phyloP scores from a whole-genome alignment of 305 asterid species.

The Striga hermonthica region DNA sequence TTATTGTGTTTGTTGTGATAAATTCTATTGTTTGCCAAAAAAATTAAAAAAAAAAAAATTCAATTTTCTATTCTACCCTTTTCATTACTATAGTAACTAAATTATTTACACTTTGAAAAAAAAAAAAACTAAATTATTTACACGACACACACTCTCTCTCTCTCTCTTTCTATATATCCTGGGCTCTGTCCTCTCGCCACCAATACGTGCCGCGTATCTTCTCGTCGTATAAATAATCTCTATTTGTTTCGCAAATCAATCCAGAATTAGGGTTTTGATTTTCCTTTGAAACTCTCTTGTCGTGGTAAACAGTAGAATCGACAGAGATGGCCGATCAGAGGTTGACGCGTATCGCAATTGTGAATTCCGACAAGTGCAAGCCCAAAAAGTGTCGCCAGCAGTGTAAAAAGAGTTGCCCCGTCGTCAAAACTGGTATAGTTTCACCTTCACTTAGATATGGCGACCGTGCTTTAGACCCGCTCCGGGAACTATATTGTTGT shows the following conservation, averaged over 20 bases:
- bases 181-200: too few species aligned
- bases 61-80: too few species aligned
- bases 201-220: too few species aligned
- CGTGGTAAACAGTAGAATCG: background rate
- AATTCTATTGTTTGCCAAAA: too few species aligned
- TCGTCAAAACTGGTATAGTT: constrained; percentile 52
- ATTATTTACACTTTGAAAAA: too few species aligned
- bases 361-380: constrained; percentile 70
- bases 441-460: background rate
- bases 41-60: too few species aligned
- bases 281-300: background rate
- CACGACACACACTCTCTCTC: too few species aligned
- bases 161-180: too few species aligned
- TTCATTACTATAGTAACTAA: too few species aligned
- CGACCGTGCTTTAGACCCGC: background rate
- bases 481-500: background rate
- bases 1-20: too few species aligned
- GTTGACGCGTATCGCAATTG: constrained; percentile 75
- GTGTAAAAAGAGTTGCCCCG: constrained; percentile 79
- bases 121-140: too few species aligned
- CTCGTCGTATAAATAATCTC: too few species aligned
- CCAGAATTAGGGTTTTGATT: background rate
- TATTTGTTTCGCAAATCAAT: background rate
- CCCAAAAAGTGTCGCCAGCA: constrained; percentile 78
- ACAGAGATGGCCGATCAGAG: constrained; percentile 9